These are phyloP conservation scores for Senna siamea DNA, from an alignment of 306 rosid genomes.

Conservation along the genomic window DNA sequence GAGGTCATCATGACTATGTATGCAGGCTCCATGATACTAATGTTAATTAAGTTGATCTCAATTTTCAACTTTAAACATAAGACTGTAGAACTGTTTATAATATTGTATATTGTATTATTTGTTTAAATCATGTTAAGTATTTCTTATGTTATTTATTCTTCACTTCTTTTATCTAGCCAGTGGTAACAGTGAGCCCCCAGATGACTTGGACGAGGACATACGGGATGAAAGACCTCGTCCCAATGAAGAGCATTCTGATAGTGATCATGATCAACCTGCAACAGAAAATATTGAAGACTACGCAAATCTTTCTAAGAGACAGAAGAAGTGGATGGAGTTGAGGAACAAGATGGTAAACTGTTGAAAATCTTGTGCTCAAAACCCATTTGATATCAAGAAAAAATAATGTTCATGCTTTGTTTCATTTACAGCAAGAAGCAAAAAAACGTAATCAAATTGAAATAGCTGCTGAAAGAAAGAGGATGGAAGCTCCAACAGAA, in stretches of 20 bases:
- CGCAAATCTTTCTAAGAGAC: slow-evolving; percentile 66
- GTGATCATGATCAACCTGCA: slow-evolving; percentile 54
- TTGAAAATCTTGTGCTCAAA: neutral
- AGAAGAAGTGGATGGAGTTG: slow-evolving; percentile 83
- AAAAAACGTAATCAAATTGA: slow-evolving; percentile 88
- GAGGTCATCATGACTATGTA: neutral
- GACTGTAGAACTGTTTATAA: neutral
- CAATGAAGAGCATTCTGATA: slow-evolving; percentile 59
- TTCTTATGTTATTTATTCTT: neutral
- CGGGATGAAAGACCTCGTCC: slow-evolving; percentile 52
- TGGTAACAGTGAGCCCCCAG: slow-evolving; percentile 42
- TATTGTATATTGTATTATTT: neutral
- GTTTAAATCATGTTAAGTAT: slow-evolving; percentile 15
- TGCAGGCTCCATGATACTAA: neutral
- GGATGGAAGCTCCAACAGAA: slow-evolving; percentile 90
- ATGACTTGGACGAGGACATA: slow-evolving; percentile 49
- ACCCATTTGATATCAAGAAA: slow-evolving; percentile 11
- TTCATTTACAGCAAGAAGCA: slow-evolving; percentile 70
- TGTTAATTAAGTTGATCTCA: slow-evolving; percentile 9
- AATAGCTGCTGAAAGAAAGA: slow-evolving; percentile 89
- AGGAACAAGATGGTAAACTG: slow-evolving; percentile 80
- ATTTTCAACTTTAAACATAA: neutral
- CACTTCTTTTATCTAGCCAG: slow-evolving; percentile 42
- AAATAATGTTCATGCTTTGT: slow-evolving; percentile 10
- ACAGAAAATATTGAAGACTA: slow-evolving; percentile 44